Conservation (phyloP, 768 basidiomycete species). For the Tricholomella constricta region DNA sequence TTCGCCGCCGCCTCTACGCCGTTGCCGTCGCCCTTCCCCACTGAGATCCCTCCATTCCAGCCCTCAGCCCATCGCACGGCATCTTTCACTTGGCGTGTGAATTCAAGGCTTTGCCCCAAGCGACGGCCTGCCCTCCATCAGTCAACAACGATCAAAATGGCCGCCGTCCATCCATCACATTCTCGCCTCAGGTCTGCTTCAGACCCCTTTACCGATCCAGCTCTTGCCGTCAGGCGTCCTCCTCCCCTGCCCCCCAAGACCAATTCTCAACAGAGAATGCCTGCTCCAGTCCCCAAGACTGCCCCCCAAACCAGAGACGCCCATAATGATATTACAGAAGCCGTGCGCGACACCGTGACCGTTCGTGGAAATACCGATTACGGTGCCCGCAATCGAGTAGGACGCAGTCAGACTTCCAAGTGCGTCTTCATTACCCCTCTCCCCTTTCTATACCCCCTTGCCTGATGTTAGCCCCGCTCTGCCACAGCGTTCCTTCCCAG, state of each 20-base stretch:
- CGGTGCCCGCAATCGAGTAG: slow-evolving; percentile 49
- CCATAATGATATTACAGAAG: slow-evolving; percentile 55
- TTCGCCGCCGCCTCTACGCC: background rate
- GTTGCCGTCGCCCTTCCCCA: background rate
- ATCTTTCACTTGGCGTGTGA: slow-evolving; percentile 33
- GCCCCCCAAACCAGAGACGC: slow-evolving; percentile 28
- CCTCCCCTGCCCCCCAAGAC: slow-evolving; percentile 41
- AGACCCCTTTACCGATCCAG: slow-evolving; percentile 55
- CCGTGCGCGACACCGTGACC: slow-evolving; percentile 70
- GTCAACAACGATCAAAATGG: slow-evolving; percentile 30
- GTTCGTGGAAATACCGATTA: slow-evolving; percentile 42
- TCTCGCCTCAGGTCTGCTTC: slow-evolving; percentile 47
- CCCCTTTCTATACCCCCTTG: slow-evolving; percentile 8
- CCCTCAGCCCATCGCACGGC: background rate
- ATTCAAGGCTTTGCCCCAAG: slow-evolving; percentile 10
- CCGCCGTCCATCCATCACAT: slow-evolving; percentile 33
- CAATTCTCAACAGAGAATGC: slow-evolving; percentile 30
- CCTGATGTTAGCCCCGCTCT: slow-evolving; percentile 12
- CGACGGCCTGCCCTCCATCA: slow-evolving; percentile 1
- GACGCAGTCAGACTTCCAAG: slow-evolving; percentile 61
- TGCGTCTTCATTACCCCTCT: slow-evolving; percentile 34
- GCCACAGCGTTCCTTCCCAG: slow-evolving; percentile 21
- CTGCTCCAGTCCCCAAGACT: slow-evolving; percentile 29
- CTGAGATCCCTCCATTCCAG: background rate
- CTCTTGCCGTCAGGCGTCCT: slow-evolving; percentile 24